Base-by-base conservation (phyloP, 352 stramenopile genomes). In the Globisporangium sylvaticum region DNA sequence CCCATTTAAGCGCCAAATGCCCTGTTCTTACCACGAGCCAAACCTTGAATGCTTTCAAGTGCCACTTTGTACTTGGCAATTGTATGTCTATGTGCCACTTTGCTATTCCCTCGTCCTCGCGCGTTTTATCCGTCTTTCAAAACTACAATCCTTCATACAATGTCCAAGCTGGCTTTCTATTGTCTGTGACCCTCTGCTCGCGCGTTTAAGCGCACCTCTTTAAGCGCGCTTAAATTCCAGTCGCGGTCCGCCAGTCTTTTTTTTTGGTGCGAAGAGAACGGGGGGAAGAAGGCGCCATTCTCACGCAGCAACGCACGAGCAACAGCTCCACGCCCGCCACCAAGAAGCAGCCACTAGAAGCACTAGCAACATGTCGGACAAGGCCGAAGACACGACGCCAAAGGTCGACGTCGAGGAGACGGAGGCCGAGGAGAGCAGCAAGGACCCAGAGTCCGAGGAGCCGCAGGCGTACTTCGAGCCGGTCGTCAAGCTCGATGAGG, bases 401-500 rank as follows among this genome's bases (percentile, higher is more conserved):
- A 89, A 89, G 75, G 74, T 81, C 32, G 71, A 79, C 24, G 74
- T 69, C 39, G 81, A 89, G 64, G 75, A 84, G 46, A 72, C 76
- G 25, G 80, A 81, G 70, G 76, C 71, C 5, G 80, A 84, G 15
- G 80, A 75, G 39, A 69, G 72, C 27, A 65, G 42, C 61, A 83
- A 91, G 73, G 84, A 91, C 75, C 77, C 71, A 4, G 88, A 91
- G 71, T 88, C 83, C 9, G 88, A 95, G 72, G 88, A 94, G 69
- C 81, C 87, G 58, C 85, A 95, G 81, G 88, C 86, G 9, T 95
- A 94, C 81, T 95, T 95, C 37, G 88, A 95, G 73, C 88, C 88
- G 12, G 88, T 95, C 56, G 84, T 95, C 53, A 92, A 94, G 80
- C 88, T 95, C 61, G 86, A 95, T 56, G 88, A 95, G 71, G 94